Conservation (phyloP, 2,329 filamentous ascomycete genomes). For the Fusarium keratoplasticum region DNA sequence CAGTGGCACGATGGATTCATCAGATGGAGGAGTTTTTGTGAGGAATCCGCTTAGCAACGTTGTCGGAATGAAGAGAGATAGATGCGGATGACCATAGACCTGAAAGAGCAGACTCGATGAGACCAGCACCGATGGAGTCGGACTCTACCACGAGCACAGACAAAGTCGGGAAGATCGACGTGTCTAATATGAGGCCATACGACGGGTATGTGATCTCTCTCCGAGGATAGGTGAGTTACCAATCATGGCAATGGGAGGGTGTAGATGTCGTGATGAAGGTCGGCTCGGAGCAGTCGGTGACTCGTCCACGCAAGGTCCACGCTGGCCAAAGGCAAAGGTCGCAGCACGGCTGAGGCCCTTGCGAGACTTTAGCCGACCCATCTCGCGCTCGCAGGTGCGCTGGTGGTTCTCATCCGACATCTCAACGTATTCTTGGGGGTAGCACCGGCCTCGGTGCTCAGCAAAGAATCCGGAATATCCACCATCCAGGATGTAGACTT, state of each 20-base stretch:
- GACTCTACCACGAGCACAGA: constrained; percentile 43
- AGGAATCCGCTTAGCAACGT: constrained; percentile 26
- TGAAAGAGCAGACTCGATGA: constrained; percentile 39
- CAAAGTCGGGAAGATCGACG: constrained; percentile 34
- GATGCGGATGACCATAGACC: constrained; percentile 36
- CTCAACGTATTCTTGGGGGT: constrained; percentile 94
- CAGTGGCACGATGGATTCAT: constrained; percentile 22
- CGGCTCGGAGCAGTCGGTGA: constrained; percentile 69
- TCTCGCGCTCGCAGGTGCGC: constrained; percentile 91
- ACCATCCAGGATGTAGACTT: constrained; percentile 96
- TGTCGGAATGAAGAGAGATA: constrained; percentile 21
- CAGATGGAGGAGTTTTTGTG: constrained; percentile 16
- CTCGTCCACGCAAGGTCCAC: constrained; percentile 65
- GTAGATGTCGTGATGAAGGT: constrained; percentile 49
- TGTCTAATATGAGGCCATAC: constrained; percentile 73
- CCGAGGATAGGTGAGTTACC: constrained; percentile 57
- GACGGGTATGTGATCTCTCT: constrained; percentile 67
- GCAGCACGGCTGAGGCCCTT: constrained; percentile 88
- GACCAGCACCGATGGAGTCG: constrained; percentile 43
- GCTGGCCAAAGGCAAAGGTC: constrained; percentile 94
- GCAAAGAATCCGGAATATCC: constrained; percentile 95
- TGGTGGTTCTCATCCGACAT: constrained; percentile 95
- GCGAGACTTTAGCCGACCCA: constrained; percentile 91
- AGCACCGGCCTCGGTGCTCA: constrained; percentile 83
- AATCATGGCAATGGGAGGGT: constrained; percentile 57